Evolutionary conservation across 192 early-diverging fungal genomes (phyloP), one percentile per base, ranked within the genome.

Genomic region (Umbelopsis isabellina): DNA sequence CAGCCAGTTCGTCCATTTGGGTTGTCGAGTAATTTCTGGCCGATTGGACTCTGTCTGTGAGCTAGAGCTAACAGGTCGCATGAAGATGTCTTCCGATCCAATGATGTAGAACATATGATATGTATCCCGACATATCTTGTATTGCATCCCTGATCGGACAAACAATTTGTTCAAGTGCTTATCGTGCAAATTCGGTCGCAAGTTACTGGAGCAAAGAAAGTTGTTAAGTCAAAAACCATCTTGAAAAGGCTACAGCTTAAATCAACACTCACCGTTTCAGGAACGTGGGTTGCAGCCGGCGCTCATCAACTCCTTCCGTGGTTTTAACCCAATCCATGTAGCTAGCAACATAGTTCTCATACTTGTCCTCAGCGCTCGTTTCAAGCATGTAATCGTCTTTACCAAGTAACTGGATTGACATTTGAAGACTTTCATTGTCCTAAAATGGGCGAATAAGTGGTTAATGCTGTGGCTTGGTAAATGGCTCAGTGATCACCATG

Each of bases 61-160:
- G 47, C 49, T 72, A 49, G 16, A 11, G 47, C 49, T 72, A 49
- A 10, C 10, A 58, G 82, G 80, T 37, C 80, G 85, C 80, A 75
- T 82, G 84, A 93, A 98, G 80, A 87, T 89, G 69, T 99, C 98
- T 77, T 99, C 98, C 4, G 96, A 96, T 23, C 92, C 86, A 49
- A 91, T 93, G 27, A 99, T 91, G 77, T 95, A 99, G 75, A 95
- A 98, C 67, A 99, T 93, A 83, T 95, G 94, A 86, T 99, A 99
- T 9, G 97, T 97, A 77, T 98, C 96, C 50, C 94, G 88, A 48
- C 94, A 93, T 49, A 99, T 97, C 86, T 99, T 99, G 77, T 97
- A 90, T 78, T 99, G 94, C 52, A 99, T 81, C 11, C 91, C 93
- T 76, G 87, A 86, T 46, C 86, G 85, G 47, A 89, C 89, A 74